Percentiles rank a stretch among this genome's conserved stretches.
Conservation (phyloP, 306 rosid genomes). For the Cucumis cinereus region DNA sequence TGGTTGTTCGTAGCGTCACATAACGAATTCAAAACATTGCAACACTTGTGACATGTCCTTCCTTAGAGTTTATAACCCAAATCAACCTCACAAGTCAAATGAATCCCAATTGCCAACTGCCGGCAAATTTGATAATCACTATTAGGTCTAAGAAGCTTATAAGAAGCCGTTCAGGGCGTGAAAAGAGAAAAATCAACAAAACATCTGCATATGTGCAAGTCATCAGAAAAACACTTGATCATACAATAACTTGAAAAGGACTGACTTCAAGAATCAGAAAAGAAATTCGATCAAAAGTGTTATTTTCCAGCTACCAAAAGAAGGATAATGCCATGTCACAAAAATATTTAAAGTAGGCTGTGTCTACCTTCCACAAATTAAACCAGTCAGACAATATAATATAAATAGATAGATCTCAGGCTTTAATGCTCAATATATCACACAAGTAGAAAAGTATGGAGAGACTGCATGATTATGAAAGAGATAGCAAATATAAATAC, state of each 20-base stretch:
- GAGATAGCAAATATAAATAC: slow-evolving; percentile 17
- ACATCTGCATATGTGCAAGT: background rate
- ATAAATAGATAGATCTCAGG: background rate
- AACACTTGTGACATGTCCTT: background rate
- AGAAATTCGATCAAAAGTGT: background rate
- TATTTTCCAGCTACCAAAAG: background rate
- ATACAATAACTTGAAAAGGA: background rate
- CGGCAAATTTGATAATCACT: background rate
- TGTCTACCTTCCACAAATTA: background rate
- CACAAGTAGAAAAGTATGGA: background rate
- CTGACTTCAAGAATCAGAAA: background rate
- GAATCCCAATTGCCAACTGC: background rate
- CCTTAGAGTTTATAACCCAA: background rate
- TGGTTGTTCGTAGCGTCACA: too few species aligned
- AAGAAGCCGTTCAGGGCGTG: background rate
- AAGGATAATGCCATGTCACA: background rate
- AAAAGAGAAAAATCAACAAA: background rate
- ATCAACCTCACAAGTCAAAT: background rate
- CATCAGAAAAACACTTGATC: background rate
- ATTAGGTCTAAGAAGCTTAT: background rate
- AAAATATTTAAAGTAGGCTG: background rate
- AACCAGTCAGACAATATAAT: background rate
- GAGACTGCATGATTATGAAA: background rate
- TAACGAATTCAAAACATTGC: too few species aligned
- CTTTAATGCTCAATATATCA: background rate